Evolutionary conservation across 768 basidiomycete genomes (phyloP).

Genomic region (Amanita thiersii): DNA sequence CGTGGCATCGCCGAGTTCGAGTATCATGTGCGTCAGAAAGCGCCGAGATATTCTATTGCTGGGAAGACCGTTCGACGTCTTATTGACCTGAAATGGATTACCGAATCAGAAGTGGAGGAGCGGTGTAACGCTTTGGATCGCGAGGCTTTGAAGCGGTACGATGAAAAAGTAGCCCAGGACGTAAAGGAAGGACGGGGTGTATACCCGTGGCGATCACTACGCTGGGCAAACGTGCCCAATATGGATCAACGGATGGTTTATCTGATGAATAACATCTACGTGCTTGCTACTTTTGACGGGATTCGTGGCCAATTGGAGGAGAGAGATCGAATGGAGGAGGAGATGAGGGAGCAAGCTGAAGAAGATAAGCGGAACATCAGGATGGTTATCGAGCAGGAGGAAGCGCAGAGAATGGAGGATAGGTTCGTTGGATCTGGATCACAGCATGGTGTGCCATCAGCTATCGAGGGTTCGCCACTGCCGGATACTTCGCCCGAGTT

Average conservation of each 20-base stretch:
- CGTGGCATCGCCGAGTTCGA: constrained; percentile 31
- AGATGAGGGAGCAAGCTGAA: constrained; percentile 3
- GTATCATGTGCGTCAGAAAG: constrained; percentile 22
- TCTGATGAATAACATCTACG: constrained; percentile 9
- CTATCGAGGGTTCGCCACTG: constrained; percentile 3
- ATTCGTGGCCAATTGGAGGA: constrained; percentile 4
- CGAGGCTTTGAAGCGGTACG: constrained; percentile 22
- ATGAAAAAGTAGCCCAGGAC: constrained; percentile 11
- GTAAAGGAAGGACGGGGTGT: constrained; percentile 7
- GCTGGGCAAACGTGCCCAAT: constrained; percentile 8
- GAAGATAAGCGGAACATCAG: neutral
- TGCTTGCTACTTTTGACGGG: constrained; percentile 3
- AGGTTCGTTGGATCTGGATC: too few relatives aligned
- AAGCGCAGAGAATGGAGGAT: neutral
- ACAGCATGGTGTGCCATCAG: neutral
- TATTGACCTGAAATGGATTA: constrained; percentile 31
- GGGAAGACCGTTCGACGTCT: constrained; percentile 31
- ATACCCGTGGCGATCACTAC: constrained; percentile 6
- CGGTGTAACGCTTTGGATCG: constrained; percentile 26
- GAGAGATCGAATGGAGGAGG: neutral
- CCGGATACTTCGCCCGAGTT: neutral
- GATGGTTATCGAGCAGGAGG: neutral
- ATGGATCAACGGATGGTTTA: neutral
- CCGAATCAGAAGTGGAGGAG: constrained; percentile 20
- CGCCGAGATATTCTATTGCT: constrained; percentile 22